A percentile compares a stretch with the other conserved stretches of the same genome.
These are phyloP conservation scores for Fusarium brevicatenulatum DNA, from an alignment of 2,329 filamentous ascomycete species.

Conservation along the genomic window DNA sequence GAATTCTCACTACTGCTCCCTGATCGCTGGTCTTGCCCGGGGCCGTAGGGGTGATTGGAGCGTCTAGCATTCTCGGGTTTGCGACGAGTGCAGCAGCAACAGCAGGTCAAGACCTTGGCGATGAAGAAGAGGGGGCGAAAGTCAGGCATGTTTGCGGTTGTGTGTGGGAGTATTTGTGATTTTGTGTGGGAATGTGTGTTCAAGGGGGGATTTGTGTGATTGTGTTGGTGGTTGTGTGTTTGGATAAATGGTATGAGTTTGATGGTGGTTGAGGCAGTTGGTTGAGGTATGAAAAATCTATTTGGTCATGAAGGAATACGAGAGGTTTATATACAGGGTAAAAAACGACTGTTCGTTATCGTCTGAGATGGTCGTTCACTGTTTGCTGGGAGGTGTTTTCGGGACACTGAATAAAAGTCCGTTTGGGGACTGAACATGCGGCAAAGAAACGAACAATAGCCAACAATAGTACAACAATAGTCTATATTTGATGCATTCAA, in stretches of 20 bases:
- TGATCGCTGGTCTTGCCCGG: background rate
- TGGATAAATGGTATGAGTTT: background rate
- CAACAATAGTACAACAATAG: too few species aligned
- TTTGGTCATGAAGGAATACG: background rate
- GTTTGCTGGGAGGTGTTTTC: background rate
- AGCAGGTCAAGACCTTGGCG: conserved; percentile 4
- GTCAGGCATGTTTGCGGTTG: conserved; percentile 20
- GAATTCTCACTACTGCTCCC: background rate
- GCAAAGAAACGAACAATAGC: background rate
- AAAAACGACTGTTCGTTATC: too few species aligned
- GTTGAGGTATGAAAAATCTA: background rate
- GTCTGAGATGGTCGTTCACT: background rate
- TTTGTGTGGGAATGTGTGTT: too few species aligned
- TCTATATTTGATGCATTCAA: background rate
- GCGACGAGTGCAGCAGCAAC: background rate
- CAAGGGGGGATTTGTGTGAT: background rate
- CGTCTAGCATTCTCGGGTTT: background rate
- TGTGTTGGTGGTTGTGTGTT: background rate
- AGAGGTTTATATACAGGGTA: background rate
- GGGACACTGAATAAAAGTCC: background rate
- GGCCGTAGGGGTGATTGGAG: background rate
- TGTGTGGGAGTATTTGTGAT: background rate
- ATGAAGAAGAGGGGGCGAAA: conserved; percentile 27
- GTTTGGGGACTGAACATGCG: background rate
- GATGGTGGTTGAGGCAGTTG: background rate